Evolutionary conservation across 305 asterid species (phyloP).

Genomic region (Fraxinus ornus): DNA sequence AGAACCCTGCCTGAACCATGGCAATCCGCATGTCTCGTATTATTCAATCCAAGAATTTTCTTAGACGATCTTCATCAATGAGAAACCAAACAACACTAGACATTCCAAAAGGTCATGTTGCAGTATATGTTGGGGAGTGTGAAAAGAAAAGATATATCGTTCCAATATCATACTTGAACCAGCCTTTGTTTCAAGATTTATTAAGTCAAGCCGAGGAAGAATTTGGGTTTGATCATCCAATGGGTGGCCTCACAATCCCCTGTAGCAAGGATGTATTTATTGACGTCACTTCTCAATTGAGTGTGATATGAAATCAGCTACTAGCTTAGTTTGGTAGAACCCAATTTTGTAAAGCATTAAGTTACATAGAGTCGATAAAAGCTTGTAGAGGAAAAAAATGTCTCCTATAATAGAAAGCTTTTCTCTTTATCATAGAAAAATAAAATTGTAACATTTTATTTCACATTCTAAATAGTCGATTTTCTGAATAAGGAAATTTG

Average conservation of each 20-base stretch:
- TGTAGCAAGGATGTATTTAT: conserved; percentile 43
- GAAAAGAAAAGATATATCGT: conserved; percentile 38
- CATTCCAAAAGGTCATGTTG: conserved; percentile 37
- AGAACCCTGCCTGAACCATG: conserved; percentile 4
- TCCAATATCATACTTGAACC: conserved; percentile 44
- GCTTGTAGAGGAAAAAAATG: background rate
- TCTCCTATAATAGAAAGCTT: background rate
- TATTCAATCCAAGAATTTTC: background rate
- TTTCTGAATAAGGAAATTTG: background rate
- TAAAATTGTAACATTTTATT: background rate
- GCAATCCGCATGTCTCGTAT: conserved; percentile 15
- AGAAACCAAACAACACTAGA: conserved; percentile 17
- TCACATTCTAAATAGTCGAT: background rate
- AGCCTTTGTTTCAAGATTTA: conserved; percentile 38
- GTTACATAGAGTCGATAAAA: background rate
- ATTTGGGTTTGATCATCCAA: conserved; percentile 47
- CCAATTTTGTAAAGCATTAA: conserved; percentile 10
- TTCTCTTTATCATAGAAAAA: background rate
- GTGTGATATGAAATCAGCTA: background rate
- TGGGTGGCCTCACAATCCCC: conserved; percentile 52
- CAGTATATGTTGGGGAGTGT: conserved; percentile 49
- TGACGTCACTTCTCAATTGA: conserved; percentile 27
- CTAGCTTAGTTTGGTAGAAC: background rate
- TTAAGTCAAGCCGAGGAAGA: conserved; percentile 41
- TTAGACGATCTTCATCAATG: conserved; percentile 22